Evolutionary conservation across 31 red algal genomes (phyloP), one percentile per base, ranked within the genome.

Genomic region (Bonnemaisonia californica): DNA sequence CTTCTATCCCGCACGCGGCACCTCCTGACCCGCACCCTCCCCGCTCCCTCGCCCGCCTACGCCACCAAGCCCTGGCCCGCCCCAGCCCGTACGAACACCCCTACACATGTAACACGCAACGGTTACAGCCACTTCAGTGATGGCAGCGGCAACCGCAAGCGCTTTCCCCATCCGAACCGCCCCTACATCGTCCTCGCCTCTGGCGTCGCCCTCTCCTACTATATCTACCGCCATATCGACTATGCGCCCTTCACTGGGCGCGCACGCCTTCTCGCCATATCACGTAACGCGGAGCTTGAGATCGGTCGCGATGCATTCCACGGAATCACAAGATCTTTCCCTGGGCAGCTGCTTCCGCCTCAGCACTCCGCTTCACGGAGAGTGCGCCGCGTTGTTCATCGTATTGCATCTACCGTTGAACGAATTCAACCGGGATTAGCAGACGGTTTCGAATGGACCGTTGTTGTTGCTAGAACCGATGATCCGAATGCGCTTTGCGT

Each of bases 401-500:
- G 92, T 24, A 66, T 98, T 34, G 96, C 96, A 1, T 36, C 38
- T 21, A 84, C 87, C n/a, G 85, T 79, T 47, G 41, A 70, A 2
- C 12, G 32, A 23, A 22, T 81, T 23, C 72, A 82, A 27, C 40
- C 80, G 8, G 23, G 57, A 22, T 34, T 81, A 13, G 45, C 29
- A 19, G 71, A 69, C 32, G 79, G 72, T 36, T 95, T 93, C 68
- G 81, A 91, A 41, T 98, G 96, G 96, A 60, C 88, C 19, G 83
- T 98, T 57, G 85, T 83, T 30, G 89, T 95, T 26, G 70, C 87
- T 1, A 63, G 83, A 23, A 75, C 81, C 26, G 81, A 76, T 59
- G 79, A 81, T 0, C 84, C 84, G 18, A 98, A 98, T 63, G 96
- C 96, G 16, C 51, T 93, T 22, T 98, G 96, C 69, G 74, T 90